Percentiles rank a stretch among this genome's conserved stretches.
phyloP scores from a whole-genome alignment of 2,329 filamentous ascomycete species.

The Fusarium musae region DNA sequence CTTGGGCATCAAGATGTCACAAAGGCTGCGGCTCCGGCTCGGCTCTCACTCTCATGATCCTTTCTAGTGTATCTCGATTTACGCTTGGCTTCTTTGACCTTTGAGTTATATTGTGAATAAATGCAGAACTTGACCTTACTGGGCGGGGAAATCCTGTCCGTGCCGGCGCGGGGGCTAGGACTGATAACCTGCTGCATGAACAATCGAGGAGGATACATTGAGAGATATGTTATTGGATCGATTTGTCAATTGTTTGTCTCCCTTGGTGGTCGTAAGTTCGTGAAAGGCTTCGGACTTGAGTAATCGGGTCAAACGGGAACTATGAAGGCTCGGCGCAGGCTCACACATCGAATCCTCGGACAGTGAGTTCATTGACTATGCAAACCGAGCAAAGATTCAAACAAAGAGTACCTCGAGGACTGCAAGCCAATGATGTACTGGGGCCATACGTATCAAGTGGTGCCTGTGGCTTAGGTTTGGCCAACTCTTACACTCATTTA shows the following conservation, averaged over 20 bases:
- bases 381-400: not conserved
- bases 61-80: conserved; percentile 1
- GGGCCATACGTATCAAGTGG: conserved; percentile 18
- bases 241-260: not conserved
- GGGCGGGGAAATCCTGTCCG: conserved; percentile 31
- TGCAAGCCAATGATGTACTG: conserved; percentile 6
- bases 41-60: conserved; percentile 20
- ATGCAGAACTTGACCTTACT: conserved; percentile 23
- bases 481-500: conserved; percentile 8
- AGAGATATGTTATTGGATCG: not conserved
- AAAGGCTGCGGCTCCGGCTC: conserved; percentile 34
- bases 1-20: conserved; percentile 14
- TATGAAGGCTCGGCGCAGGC: not conserved
- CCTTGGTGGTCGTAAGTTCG: not conserved
- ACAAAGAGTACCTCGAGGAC: conserved; percentile 20
- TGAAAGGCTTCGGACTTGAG: not conserved
- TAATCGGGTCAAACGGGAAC: not conserved
- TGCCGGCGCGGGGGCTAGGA: conserved; percentile 31
- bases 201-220: conserved; percentile 2
- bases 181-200: conserved; percentile 17
- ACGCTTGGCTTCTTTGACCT: not conserved
- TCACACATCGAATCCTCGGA: not conserved
- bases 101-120: not conserved
- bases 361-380: not conserved
- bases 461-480: conserved; percentile 22